Evolutionary conservation across 352 stramenopile species (phyloP).

Genomic region (Phytopythium vexans): DNA sequence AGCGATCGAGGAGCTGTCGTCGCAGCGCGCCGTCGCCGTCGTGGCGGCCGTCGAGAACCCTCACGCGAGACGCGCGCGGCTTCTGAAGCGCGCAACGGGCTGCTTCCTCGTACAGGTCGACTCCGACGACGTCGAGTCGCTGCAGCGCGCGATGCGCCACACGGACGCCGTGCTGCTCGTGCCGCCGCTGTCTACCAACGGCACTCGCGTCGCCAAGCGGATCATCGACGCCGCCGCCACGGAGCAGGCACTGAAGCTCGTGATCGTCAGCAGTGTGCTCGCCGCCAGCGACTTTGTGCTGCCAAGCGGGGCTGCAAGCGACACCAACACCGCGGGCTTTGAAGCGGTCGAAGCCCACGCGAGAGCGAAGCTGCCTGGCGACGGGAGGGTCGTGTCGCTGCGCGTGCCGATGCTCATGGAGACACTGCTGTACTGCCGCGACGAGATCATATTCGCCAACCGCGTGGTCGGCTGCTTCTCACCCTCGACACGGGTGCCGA

Average conservation of each 20-base stretch:
- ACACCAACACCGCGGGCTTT: slow-evolving; percentile 32
- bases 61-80: slow-evolving; percentile 43
- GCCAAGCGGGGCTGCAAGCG: slow-evolving; percentile 8
- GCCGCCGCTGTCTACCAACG: slow-evolving; percentile 50
- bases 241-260: slow-evolving; percentile 44
- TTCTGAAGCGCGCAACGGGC: slow-evolving; percentile 48
- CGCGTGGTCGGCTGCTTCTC: slow-evolving; percentile 56
- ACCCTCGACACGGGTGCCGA: slow-evolving; percentile 43
- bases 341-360: slow-evolving; percentile 70
- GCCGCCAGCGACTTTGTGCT: slow-evolving; percentile 34
- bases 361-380: slow-evolving; percentile 30
- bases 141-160: slow-evolving; percentile 64
- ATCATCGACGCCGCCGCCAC: slow-evolving; percentile 52
- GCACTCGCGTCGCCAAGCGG: slow-evolving; percentile 60
- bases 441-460: slow-evolving; percentile 69
- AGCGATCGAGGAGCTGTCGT: slow-evolving; percentile 45
- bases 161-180: slow-evolving; percentile 65
- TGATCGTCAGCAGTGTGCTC: slow-evolving; percentile 68
- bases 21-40: slow-evolving; percentile 43
- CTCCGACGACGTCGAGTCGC: slow-evolving; percentile 36
- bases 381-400: slow-evolving; percentile 43
- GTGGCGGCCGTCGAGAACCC: slow-evolving; percentile 54
- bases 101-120: slow-evolving; percentile 61
- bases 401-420: slow-evolving; percentile 77
- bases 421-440: slow-evolving; percentile 66